Evolutionary conservation across 306 rosid species (phyloP).

Genomic region (Canavalia ensiformis): DNA sequence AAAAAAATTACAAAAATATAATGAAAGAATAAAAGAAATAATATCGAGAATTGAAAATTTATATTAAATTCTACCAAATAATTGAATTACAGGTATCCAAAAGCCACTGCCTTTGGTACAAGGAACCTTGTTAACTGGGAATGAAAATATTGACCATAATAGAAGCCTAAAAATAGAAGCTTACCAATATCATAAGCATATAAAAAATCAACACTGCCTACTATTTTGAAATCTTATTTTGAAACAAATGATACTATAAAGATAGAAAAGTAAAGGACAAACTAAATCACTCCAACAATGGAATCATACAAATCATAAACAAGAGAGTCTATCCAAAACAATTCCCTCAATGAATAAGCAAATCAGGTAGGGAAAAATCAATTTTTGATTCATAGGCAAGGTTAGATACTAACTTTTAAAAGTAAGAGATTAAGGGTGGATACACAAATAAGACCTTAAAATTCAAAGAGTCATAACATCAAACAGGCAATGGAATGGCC

Average conservation of each 20-base stretch:
- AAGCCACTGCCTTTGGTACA: conserved; percentile 86
- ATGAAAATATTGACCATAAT: conserved; percentile 69
- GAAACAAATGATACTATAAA: not conserved
- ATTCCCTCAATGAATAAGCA: conserved; percentile 15
- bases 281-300: conserved; percentile 14
- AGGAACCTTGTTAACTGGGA: conserved; percentile 79
- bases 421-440: not conserved
- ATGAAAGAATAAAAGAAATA: too few relatives aligned
- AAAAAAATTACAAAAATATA: too few relatives aligned
- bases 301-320: conserved; percentile 42
- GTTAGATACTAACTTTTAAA: conserved; percentile 12
- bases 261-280: conserved; percentile 21
- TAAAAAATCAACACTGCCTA: not conserved
- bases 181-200: conserved; percentile 27
- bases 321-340: conserved; percentile 28
- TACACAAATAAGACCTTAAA: not conserved
- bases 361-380: conserved; percentile 27
- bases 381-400: not conserved
- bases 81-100: conserved; percentile 91
- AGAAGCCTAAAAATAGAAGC: conserved; percentile 72
- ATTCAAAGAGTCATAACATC: conserved; percentile 41
- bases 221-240: not conserved
- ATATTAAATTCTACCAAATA: too few relatives aligned
- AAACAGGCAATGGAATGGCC: conserved; percentile 35
- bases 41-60: too few relatives aligned